Evolutionary conservation across 805 yeast genomes (phyloP), one percentile per base, ranked within the genome.

Genomic region (Saccharomycopsis schoenii): DNA sequence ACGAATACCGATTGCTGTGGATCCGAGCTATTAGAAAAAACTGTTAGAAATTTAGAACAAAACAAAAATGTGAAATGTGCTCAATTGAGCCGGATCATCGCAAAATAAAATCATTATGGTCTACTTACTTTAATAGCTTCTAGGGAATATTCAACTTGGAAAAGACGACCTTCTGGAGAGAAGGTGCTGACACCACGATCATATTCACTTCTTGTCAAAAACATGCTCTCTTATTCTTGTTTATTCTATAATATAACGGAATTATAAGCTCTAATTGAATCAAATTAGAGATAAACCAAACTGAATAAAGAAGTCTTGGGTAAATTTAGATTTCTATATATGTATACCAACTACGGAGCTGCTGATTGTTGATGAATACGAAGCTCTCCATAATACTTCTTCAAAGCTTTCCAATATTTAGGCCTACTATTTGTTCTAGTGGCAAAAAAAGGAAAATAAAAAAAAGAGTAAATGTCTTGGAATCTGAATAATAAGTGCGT

Each of bases 141-240:
- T 61, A 94, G 77, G 10, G 99, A 94, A 73, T 94, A 94, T 73
- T 94, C 99, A 54, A 94, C 99, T 76, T 94, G 99, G 77, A 94
- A 94, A 64, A 94, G 78, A 72, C 99, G 88, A 29, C 99, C 99
- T 73, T 96, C 99, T 29, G 99, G 99, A 1, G 98, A 92, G 74
- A 96, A 94, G 9, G 99, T 96, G 70, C 96, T 88, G 57, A 94
- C 99, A 65, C 99, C 99, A 74, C 99, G 88, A 73, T 94, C 99
- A 74, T 94, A 94, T 79, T 94, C 99, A 76, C 96, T 88, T 85
- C 99, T 88, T n/a, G 99, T 94, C 67, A 94, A 82, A 76, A 94
- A 94, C 99, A 94, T 94, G n/a, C 6, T 36, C 2, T 24, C 34
- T 6, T 25, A 8, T 4, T 51, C 11, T 15, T 17, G 37, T 17